Conservation (phyloP, 305 asterid genomes). For the Striga hermonthica region DNA sequence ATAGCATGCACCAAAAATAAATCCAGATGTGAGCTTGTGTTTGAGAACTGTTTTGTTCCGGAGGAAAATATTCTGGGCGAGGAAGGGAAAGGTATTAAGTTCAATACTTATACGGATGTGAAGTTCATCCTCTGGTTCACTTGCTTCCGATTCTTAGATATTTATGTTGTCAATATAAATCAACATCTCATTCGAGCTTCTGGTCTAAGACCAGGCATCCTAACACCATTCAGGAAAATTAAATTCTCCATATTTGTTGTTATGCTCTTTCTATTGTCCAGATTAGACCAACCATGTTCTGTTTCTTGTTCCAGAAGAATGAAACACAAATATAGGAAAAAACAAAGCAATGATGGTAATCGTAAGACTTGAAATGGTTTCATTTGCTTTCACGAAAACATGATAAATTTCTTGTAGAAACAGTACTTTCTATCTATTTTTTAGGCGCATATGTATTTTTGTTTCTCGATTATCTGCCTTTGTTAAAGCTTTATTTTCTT, state of each 20-base stretch:
- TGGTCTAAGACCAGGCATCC: neutral
- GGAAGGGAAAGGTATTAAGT: slow-evolving; percentile 84
- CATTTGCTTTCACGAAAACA: too few species aligned
- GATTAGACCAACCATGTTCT: neutral
- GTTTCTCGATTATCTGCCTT: neutral
- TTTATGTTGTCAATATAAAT: neutral
- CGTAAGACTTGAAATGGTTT: too few species aligned
- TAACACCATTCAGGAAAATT: neutral
- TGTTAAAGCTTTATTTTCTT: neutral
- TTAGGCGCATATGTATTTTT: too few species aligned
- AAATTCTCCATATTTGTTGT: neutral
- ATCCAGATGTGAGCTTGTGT: slow-evolving; percentile 96
- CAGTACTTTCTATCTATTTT: too few species aligned
- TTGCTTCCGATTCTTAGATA: too few species aligned
- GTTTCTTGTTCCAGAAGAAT: neutral
- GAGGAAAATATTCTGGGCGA: slow-evolving; percentile 83
- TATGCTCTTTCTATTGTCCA: neutral
- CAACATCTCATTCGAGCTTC: neutral
- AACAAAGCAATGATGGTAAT: too few species aligned
- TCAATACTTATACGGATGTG: slow-evolving; percentile 1
- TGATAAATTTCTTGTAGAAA: too few species aligned
- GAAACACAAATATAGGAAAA: slow-evolving; percentile 4
- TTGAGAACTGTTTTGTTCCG: slow-evolving; percentile 93
- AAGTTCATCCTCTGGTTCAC: too few species aligned
- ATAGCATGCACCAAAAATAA: slow-evolving; percentile 24